Conservation (phyloP, 2,329 filamentous ascomycete species). For the Fusarium sp. region DNA sequence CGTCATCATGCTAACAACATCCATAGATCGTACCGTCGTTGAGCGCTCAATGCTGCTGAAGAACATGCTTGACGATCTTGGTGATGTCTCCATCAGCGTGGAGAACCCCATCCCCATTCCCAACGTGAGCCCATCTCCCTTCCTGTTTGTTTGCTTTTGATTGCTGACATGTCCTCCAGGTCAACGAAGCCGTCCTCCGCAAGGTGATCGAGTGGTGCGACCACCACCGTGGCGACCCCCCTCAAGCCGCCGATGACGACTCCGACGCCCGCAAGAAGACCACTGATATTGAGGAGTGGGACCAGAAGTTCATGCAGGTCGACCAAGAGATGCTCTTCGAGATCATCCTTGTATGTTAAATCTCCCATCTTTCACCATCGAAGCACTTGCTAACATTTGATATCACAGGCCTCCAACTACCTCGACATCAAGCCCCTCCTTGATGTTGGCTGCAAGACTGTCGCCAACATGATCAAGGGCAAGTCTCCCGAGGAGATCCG, state of each 20-base stretch:
- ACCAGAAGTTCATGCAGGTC: constrained; percentile 99
- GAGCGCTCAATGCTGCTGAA: constrained; percentile 96
- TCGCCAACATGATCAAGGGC: constrained; percentile 99
- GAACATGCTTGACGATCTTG: constrained; percentile 96
- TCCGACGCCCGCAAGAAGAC: constrained; percentile 96
- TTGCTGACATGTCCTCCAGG: constrained; percentile 55
- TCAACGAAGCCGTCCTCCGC: constrained; percentile 90
- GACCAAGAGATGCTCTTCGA: constrained; percentile 99
- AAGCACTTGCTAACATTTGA: constrained; percentile 33
- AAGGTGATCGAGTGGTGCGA: constrained; percentile 99
- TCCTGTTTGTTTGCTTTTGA: constrained; percentile 11
- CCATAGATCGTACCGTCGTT: constrained; percentile 77
- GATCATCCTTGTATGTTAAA: constrained; percentile 83
- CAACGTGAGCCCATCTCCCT: constrained; percentile 64
- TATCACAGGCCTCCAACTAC: constrained; percentile 86
- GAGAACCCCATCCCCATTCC: constrained; percentile 83
- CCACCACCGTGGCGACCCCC: constrained; percentile 89
- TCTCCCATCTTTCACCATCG: background rate
- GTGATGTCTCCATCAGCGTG: constrained; percentile 63
- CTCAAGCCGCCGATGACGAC: constrained; percentile 84
- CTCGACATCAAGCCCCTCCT: constrained; percentile 98
- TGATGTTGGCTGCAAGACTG: constrained; percentile 98
- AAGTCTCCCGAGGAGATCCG: constrained; percentile 99
- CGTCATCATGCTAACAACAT: constrained; percentile 24
- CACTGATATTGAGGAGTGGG: constrained; percentile 99